Evolutionary conservation across 1,284 basidiomycete genomes (phyloP), one percentile per base, ranked within the genome.

Genomic region (Malassezia sp.): DNA sequence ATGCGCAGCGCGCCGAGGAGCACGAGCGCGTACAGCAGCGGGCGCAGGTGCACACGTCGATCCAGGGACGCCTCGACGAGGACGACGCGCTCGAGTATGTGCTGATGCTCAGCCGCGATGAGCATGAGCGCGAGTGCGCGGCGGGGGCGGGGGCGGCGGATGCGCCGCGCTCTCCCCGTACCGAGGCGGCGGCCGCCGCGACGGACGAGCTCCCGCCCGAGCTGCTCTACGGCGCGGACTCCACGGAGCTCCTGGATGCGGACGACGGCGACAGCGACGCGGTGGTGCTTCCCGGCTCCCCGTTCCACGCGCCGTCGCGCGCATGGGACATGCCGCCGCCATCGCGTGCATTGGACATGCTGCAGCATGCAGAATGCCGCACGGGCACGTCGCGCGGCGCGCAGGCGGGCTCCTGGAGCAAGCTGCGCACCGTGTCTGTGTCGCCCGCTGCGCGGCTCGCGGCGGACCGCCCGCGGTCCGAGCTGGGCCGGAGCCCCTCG

Each of bases 61-160:
- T 78, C n/a, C 74, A 88, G 9, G 65, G 60, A n/a, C 84, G 84
- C 0, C 71, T 89, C 35, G 80, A 76, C 54, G 85, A 89, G 60
- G 72, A 73, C 6, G 85, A 85, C 60, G 84, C 83, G 1, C 73
- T 89, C 17, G 82, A 85, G 57, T 88, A 88, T 60, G 77, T 81
- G 0, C 68, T 89, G 42, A 86, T 89, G 84, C 76, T 89, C 47
- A 85, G 83, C 53, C 78, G 82, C 5, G 85, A 89, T 28, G 83
- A 87, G 62, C n/a, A n/a, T 79, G 73, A 75, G 46, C 64, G 9
- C 15, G 30, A 31, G 30, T 11, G 15, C 26, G n/a, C n/a, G 7
- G 30, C 30, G 30, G 9, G 5, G 9, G 7, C 7, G 5, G 14
- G 11, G 9, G 30, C 30, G 9, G 30, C 9, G 30, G 30, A 8